phyloP scores from a whole-genome alignment of 2,329 filamentous ascomycete species.

The Knufia petricola region DNA sequence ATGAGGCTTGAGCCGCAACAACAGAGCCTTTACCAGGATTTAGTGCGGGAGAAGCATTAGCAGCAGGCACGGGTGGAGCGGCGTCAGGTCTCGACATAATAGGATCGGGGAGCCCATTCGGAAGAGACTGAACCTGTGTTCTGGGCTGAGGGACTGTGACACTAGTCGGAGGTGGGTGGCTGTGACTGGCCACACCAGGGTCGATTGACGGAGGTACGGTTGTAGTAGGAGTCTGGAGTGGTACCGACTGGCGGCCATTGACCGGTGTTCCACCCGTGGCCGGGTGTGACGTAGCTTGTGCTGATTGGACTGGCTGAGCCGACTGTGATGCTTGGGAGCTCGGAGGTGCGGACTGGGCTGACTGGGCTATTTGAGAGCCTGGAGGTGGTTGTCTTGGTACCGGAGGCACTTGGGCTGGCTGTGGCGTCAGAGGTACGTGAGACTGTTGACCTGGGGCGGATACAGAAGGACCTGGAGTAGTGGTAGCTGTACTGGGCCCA shows the following conservation, averaged over 20 bases:
- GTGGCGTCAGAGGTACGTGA: background rate
- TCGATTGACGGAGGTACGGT: background rate
- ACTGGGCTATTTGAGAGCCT: no score
- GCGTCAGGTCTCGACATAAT: no score
- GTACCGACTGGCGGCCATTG: background rate
- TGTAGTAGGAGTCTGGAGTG: background rate
- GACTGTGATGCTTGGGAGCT: background rate
- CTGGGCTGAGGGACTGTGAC: no score
- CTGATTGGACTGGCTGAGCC: background rate
- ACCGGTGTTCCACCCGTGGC: background rate
- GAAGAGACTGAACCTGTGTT: no score
- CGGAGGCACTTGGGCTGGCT: background rate
- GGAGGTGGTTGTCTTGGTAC: background rate
- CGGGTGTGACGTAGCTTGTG: background rate
- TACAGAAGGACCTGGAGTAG: background rate
- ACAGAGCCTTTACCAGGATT: no score
- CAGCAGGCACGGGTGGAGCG: no score
- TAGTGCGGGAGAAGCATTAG: no score
- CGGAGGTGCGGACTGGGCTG: background rate
- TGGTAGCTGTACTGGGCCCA: background rate
- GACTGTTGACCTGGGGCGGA: background rate
- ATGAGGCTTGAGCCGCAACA: no score
- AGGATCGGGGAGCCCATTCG: no score
- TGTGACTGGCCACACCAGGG: no score
- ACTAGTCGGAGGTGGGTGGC: no score